Evolutionary conservation across 345 rosid genomes (phyloP).

Genomic region (Eucalyptus albens): DNA sequence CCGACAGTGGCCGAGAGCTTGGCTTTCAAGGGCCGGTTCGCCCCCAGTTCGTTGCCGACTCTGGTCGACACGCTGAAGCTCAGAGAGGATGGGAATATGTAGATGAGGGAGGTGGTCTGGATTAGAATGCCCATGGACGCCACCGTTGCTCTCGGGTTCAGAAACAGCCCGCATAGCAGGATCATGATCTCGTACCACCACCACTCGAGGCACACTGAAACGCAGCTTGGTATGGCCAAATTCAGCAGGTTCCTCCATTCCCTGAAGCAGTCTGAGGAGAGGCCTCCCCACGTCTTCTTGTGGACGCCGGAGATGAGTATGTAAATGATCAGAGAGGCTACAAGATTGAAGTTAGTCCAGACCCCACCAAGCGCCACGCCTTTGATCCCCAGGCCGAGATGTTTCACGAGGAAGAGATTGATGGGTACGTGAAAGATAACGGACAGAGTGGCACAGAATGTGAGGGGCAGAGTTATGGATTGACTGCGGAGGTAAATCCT

Average conservation of each 20-base stretch:
- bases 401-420: slow-evolving; percentile 33
- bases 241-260: slow-evolving; percentile 42
- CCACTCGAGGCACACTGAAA: slow-evolving; percentile 84
- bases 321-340: slow-evolving; percentile 36
- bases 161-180: slow-evolving; percentile 43
- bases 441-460: slow-evolving; percentile 44
- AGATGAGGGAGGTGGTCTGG: slow-evolving; percentile 60
- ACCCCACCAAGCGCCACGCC: slow-evolving; percentile 75
- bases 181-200: slow-evolving; percentile 94
- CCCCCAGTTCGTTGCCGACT: slow-evolving; percentile 66
- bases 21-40: slow-evolving; percentile 42
- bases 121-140: slow-evolving; percentile 81
- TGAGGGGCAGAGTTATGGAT: slow-evolving; percentile 68
- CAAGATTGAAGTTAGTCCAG: slow-evolving; percentile 58
- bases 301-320: slow-evolving; percentile 36
- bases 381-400: slow-evolving; percentile 47
- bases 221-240: slow-evolving; percentile 62
- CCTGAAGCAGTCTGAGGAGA: slow-evolving; percentile 43
- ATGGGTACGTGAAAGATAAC: slow-evolving; percentile 59
- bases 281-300: slow-evolving; percentile 42
- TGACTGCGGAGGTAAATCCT: slow-evolving; percentile 75
- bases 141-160: slow-evolving; percentile 47
- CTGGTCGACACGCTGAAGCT: slow-evolving; percentile 71
- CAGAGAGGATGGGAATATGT: slow-evolving; percentile 76
- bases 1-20: slow-evolving; percentile 43